Percentiles rank a stretch among this genome's conserved stretches.
Conservation (phyloP, 2,329 filamentous ascomycete species). For the Hypoxylon sp. region DNA sequence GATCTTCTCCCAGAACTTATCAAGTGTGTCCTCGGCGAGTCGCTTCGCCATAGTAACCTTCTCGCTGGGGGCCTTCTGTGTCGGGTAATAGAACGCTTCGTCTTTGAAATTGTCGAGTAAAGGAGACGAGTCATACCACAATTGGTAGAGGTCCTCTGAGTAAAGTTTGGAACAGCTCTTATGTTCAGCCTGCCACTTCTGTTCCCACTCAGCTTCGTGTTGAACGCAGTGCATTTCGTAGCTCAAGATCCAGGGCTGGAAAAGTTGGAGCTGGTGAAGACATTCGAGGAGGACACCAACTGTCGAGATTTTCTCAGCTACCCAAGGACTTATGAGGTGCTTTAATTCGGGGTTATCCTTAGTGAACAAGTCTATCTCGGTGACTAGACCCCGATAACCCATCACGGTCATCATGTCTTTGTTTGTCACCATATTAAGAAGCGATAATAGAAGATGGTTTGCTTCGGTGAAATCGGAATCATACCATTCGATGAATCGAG, state of each 20-base stretch:
- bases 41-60: conserved; percentile 8
- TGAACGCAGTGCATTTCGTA: neutral
- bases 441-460: neutral
- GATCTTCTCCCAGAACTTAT: conserved; percentile 19
- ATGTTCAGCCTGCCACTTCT: neutral
- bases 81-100: conserved; percentile 3
- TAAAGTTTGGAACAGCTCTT: neutral
- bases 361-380: conserved; percentile 27
- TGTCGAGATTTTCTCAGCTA: conserved; percentile 17
- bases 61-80: conserved; percentile 2
- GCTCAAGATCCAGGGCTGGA: conserved; percentile 19
- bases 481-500: neutral
- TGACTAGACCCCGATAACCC: neutral
- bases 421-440: conserved; percentile 3
- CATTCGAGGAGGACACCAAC: conserved; percentile 21
- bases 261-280: neutral
- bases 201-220: neutral
- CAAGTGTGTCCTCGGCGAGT: conserved; percentile 4
- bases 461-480: neutral
- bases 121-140: neutral
- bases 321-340: conserved; percentile 8
- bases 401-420: neutral
- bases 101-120: neutral
- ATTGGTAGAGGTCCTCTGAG: neutral
- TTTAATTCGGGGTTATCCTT: conserved; percentile 10